Base-by-base conservation (phyloP, 352 stramenopile genomes). In the Globisporangium spiculum region DNA sequence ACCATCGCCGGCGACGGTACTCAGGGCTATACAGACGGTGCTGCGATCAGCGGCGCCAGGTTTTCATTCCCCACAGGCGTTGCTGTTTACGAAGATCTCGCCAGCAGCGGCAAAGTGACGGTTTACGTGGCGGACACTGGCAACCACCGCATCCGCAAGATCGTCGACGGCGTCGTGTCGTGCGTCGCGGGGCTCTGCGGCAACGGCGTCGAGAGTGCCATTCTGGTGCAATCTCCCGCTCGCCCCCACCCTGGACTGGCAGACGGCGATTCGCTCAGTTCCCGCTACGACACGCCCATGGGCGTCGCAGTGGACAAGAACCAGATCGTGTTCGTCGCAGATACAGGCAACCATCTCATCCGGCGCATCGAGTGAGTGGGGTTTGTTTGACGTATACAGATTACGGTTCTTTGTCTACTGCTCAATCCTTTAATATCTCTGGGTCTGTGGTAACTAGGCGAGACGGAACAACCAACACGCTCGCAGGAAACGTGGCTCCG, bases 301-400 rank as follows among this genome's bases (percentile, higher is more conserved):
- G 96, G 96, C 24, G 82, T 99, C 2, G 82, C 83, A 7, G 83
- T 96, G 1, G 86, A 90, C 70, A 60, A 75, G 22, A 74, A 88
- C 38, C 94, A 94, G 30, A 59, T 90, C 57, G 80, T 98, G 9
- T 98, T 97, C 57, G 95, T 99, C 3, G 96, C 97, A 0, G 97
- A 99, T 69, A 98, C 93, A 8, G 94, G 98, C 41, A 99, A 99
- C 69, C 91, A 98, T 69, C 72, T 98, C 3, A 86, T 99, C 34
- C 82, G 97, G 10, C 76, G 80, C 22, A 85, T 98, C 44, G 80
- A 84, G 63, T 93, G 81, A 62, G 81, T 80, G 57, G 16, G 18
- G 34, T 7, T 41, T 22, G 12, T 26, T 68, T 8, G 12, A n/a
- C 0, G 12, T 20, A 7, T 18, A 20, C 12, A 12, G 16, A 46